Percentiles rank a stretch among this genome's conserved stretches.
Conservation (phyloP, 2,329 filamentous ascomycete species). For the Colletotrichum cordylinicola region DNA sequence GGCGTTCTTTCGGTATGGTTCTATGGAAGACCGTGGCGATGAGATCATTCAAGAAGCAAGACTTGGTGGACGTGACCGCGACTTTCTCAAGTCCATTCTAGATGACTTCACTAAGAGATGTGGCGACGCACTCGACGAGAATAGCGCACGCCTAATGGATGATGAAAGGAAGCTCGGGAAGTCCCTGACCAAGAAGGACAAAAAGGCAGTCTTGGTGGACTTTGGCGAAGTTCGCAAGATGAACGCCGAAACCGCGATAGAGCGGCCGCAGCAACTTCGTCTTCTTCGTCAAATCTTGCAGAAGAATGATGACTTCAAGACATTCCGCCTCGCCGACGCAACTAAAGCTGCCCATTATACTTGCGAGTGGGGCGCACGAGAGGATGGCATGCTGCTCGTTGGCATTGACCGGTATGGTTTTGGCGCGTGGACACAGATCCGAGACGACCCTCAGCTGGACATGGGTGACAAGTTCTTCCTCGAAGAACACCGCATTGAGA, state of each 20-base stretch:
- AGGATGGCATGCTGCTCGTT: conserved; percentile 96
- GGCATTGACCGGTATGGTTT: conserved; percentile 94
- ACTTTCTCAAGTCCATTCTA: conserved; percentile 78
- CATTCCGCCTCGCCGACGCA: conserved; percentile 88
- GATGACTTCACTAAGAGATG: conserved; percentile 72
- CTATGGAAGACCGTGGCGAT: conserved; percentile 84
- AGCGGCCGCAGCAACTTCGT: conserved; percentile 87
- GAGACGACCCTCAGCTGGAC: conserved; percentile 86
- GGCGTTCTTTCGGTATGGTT: conserved; percentile 89
- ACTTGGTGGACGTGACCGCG: conserved; percentile 79
- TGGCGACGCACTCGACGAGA: conserved; percentile 65
- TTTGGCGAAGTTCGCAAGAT: conserved; percentile 92
- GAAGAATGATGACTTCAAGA: conserved; percentile 72
- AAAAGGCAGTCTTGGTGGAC: conserved; percentile 95
- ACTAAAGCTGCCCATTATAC: conserved; percentile 92
- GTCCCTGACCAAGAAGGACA: conserved; percentile 91
- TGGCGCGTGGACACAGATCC: conserved; percentile 92
- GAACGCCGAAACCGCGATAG: conserved; percentile 93
- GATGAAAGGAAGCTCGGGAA: conserved; percentile 86
- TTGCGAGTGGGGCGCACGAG: conserved; percentile 88
- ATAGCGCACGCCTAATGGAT: conserved; percentile 75
- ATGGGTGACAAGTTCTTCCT: conserved; percentile 93
- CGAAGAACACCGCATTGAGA: conserved; percentile 97
- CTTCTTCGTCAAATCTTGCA: conserved; percentile 78
- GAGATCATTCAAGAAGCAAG: conserved; percentile 90